Percentiles rank a stretch among this genome's conserved stretches.
Evolutionary conservation across 1,284 basidiomycete species (phyloP).

Genomic region (Austroboletus novae-zelandiae): DNA sequence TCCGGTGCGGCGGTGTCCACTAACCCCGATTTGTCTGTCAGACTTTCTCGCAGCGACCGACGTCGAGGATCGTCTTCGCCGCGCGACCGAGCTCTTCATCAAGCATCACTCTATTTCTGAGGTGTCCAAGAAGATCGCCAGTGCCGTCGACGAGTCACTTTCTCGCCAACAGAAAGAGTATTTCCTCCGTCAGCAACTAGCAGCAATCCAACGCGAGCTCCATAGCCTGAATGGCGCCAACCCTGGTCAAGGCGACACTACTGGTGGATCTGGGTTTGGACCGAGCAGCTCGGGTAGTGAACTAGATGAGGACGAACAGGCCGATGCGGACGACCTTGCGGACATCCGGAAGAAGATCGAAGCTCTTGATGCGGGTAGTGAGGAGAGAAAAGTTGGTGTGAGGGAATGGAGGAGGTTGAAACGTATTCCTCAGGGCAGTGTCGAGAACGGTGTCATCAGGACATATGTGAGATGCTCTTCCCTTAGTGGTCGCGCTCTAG

Average conservation of each 20-base stretch:
- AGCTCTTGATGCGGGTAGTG: slow-evolving; percentile 70
- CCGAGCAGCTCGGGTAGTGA: slow-evolving; percentile 36
- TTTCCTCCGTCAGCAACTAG: slow-evolving; percentile 83
- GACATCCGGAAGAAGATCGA: slow-evolving; percentile 81
- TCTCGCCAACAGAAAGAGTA: slow-evolving; percentile 82
- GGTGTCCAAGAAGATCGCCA: slow-evolving; percentile 72
- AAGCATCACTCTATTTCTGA: slow-evolving; percentile 75
- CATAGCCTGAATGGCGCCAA: slow-evolving; percentile 49
- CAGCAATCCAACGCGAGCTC: slow-evolving; percentile 86
- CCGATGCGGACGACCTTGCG: slow-evolving; percentile 75
- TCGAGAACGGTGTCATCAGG: slow-evolving; percentile 76
- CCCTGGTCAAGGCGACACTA: slow-evolving; percentile 13
- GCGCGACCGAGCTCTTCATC: slow-evolving; percentile 64
- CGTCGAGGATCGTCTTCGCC: slow-evolving; percentile 56
- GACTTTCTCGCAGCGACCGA: slow-evolving; percentile 59
- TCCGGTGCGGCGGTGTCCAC: slow-evolving; percentile 1
- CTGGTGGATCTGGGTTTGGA: slow-evolving; percentile 18
- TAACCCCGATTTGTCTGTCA: slow-evolving; percentile 26
- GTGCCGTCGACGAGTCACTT: slow-evolving; percentile 73
- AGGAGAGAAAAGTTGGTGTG: slow-evolving; percentile 80
- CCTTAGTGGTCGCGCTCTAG: not conserved
- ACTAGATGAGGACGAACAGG: slow-evolving; percentile 70
- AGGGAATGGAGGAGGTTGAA: slow-evolving; percentile 78
- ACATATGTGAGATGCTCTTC: slow-evolving; percentile 52
- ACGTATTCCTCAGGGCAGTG: slow-evolving; percentile 72